These are phyloP conservation scores for Candida vaughaniae DNA, from an alignment of 805 yeast species.

Conservation along the genomic window DNA sequence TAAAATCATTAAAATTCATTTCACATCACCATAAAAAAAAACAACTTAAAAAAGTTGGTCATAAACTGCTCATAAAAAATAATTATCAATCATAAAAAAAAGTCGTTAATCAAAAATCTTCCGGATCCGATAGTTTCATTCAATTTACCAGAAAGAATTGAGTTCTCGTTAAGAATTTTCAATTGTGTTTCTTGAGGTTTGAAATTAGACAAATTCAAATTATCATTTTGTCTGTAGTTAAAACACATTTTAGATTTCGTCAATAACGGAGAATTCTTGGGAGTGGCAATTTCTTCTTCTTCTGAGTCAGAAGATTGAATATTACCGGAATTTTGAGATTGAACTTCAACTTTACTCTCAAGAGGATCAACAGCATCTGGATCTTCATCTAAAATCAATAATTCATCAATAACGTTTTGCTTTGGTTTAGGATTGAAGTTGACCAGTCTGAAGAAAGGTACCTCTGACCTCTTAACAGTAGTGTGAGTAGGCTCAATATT, in stretches of 20 bases:
- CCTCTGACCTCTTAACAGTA: conserved; percentile 11
- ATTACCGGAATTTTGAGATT: neutral
- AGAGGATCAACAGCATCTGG: conserved; percentile 11
- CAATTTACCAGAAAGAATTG: conserved; percentile 40
- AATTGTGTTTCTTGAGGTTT: conserved; percentile 22
- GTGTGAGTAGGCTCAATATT: neutral
- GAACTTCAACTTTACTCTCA: conserved; percentile 1
- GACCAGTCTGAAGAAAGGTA: conserved; percentile 35
- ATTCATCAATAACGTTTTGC: conserved; percentile 29
- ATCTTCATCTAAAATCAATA: conserved; percentile 29
- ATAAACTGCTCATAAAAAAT: conserved; percentile 2
- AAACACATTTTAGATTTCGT: conserved; percentile 31
- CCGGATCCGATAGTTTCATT: conserved; percentile 45
- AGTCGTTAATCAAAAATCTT: conserved; percentile 42
- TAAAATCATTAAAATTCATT: neutral
- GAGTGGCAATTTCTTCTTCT: conserved; percentile 10
- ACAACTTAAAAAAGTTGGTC: neutral
- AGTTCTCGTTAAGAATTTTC: conserved; percentile 34
- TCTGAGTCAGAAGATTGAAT: conserved; percentile 5
- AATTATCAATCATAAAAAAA: conserved; percentile 31
- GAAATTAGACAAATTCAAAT: conserved; percentile 32
- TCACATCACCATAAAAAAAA: conserved; percentile 2
- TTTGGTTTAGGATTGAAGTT: conserved; percentile 33
- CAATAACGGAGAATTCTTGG: conserved; percentile 10
- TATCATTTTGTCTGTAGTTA: conserved; percentile 36